Conservation (phyloP, 139 green algal genomes). For the Yamagishiella unicocca region DNA sequence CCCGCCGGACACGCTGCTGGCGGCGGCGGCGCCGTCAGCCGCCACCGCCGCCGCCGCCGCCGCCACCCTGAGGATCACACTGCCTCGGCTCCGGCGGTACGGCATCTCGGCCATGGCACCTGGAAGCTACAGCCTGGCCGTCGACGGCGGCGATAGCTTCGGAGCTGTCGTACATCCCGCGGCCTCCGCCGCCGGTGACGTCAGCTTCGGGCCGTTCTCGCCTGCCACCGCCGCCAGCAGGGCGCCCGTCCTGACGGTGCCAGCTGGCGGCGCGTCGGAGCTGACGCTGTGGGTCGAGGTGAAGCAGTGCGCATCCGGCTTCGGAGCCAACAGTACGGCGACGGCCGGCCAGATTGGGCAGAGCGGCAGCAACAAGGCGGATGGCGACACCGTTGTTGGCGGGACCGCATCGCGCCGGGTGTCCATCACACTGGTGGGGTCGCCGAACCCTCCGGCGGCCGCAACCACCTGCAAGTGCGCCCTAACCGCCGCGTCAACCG, state of each 20-base stretch:
- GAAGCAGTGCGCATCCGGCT: neutral
- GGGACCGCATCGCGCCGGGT: neutral
- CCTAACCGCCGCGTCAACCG: neutral
- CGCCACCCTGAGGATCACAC: neutral
- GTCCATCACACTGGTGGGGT: neutral
- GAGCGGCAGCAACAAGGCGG: neutral
- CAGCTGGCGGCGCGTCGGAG: neutral
- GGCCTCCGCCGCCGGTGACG: neutral
- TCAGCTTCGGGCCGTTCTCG: neutral
- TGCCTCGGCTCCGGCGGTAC: neutral
- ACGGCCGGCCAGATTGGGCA: neutral
- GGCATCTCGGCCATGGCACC: conserved; percentile 13
- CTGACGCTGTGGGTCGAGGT: conserved; percentile 13
- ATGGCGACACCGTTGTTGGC: neutral
- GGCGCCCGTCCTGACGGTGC: neutral
- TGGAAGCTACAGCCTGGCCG: conserved; percentile 5
- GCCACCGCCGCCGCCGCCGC: neutral
- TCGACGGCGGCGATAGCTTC: neutral
- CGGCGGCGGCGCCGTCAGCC: neutral
- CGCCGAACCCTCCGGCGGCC: neutral
- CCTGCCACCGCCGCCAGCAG: neutral
- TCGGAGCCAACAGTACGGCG: neutral
- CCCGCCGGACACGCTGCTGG: neutral
- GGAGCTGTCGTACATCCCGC: neutral
- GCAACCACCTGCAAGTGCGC: conserved; percentile 6